phyloP scores from a whole-genome alignment of 1,284 basidiomycete genomes.

The Fomitopsis pinicola region DNA sequence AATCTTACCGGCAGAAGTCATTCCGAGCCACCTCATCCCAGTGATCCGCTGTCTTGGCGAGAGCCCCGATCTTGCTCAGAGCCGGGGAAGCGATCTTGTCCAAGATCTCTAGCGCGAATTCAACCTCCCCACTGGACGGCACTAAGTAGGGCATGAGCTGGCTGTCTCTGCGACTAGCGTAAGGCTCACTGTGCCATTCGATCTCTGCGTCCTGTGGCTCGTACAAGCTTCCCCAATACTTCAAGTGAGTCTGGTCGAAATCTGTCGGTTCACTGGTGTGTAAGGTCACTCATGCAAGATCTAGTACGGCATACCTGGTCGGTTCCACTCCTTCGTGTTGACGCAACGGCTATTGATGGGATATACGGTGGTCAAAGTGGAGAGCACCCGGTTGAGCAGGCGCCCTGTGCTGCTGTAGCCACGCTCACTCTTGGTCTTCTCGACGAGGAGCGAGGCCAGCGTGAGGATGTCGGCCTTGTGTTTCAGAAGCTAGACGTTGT shows the following conservation, averaged over 20 bases:
- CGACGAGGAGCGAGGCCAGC: constrained; percentile 67
- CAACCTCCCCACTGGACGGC: constrained; percentile 72
- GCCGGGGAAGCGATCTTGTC: constrained; percentile 67
- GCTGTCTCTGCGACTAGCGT: no score
- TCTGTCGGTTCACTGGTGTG: constrained; percentile 34
- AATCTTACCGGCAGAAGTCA: constrained; percentile 84
- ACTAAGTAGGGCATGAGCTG: constrained; percentile 34
- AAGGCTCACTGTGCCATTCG: constrained; percentile 78
- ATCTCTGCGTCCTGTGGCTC: constrained; percentile 78
- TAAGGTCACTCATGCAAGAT: neutral
- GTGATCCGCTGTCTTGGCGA: constrained; percentile 50
- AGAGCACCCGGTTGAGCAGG: constrained; percentile 75
- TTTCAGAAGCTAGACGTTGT: constrained; percentile 52
- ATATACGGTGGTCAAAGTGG: constrained; percentile 77
- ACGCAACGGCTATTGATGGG: constrained; percentile 81
- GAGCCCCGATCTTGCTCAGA: constrained; percentile 62
- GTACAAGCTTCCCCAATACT: constrained; percentile 84
- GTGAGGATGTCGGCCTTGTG: constrained; percentile 69
- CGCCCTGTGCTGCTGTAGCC: constrained; percentile 84
- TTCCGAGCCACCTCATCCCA: constrained; percentile 82
- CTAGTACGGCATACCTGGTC: constrained; percentile 47
- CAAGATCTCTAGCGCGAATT: constrained; percentile 78
- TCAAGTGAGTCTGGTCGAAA: constrained; percentile 71
- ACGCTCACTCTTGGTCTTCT: constrained; percentile 85
- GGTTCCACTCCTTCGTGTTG: constrained; percentile 81